phyloP scores from a whole-genome alignment of 495 filamentous ascomycete genomes.

The Paragyromitra xinjiangensis region DNA sequence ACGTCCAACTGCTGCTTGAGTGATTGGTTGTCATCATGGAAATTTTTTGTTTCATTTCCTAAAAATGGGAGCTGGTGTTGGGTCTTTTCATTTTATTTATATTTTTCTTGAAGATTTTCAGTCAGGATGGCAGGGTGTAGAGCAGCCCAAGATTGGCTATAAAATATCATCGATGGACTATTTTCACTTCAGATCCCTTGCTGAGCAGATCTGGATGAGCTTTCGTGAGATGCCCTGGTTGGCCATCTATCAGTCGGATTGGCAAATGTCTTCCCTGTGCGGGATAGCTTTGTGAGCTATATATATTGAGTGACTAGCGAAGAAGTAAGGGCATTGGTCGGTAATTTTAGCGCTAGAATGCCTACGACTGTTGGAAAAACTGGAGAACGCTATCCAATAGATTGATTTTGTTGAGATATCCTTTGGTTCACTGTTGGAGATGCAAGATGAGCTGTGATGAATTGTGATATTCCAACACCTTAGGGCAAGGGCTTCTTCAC shows the following conservation, averaged over 20 bases:
- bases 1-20: conserved; percentile 9
- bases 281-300: background rate
- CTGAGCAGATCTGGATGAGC: background rate
- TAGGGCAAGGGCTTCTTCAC: conserved; percentile 33
- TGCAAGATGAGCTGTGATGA: background rate
- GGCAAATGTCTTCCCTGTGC: background rate
- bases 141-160: conserved; percentile 15
- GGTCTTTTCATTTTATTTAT: conserved; percentile 1
- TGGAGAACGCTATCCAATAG: background rate
- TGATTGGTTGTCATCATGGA: background rate
- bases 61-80: conserved; percentile 17
- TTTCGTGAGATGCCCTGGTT: background rate
- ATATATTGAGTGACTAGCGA: background rate
- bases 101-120: conserved; percentile 1
- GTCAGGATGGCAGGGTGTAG: background rate
- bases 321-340: background rate
- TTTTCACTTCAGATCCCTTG: background rate
- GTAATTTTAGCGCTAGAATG: background rate
- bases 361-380: background rate
- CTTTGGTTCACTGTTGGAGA: background rate
- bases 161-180: conserved; percentile 10
- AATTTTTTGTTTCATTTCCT: conserved; percentile 10
- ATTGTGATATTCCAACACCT: background rate
- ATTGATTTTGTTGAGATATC: background rate
- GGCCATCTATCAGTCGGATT: background rate